phyloP scores from a whole-genome alignment of 2,329 filamentous ascomycete species.

The Saccharata proteae region DNA sequence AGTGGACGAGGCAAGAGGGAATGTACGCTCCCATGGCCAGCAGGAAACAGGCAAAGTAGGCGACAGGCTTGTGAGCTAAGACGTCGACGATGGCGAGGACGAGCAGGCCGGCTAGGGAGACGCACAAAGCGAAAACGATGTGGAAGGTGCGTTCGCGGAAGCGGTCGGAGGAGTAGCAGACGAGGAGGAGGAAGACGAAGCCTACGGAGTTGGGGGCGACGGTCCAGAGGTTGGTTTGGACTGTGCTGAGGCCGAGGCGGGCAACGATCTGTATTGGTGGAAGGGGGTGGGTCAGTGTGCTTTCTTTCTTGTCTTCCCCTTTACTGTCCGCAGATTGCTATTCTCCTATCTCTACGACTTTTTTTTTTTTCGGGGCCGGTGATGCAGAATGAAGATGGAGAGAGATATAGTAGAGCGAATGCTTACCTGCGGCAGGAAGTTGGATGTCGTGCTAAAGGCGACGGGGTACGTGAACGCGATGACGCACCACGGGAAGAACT shows the following conservation, averaged over 20 bases:
- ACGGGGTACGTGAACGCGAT: slow-evolving; percentile 38
- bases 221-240: slow-evolving; percentile 38
- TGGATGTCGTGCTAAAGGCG: slow-evolving; percentile 33
- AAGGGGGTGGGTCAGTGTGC: not conserved
- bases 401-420: too few relatives aligned
- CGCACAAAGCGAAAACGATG: slow-evolving; percentile 27
- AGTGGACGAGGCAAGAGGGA: slow-evolving; percentile 35
- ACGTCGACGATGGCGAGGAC: slow-evolving; percentile 34
- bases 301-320: too few relatives aligned
- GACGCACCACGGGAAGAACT: slow-evolving; percentile 33
- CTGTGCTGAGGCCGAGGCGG: slow-evolving; percentile 30
- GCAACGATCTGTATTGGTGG: slow-evolving; percentile 23
- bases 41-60: slow-evolving; percentile 41
- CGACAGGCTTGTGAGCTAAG: slow-evolving; percentile 28
- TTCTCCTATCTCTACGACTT: too few relatives aligned
- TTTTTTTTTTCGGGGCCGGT: not conserved
- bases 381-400: not conserved
- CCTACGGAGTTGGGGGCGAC: slow-evolving; percentile 38
- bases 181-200: slow-evolving; percentile 32
- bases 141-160: slow-evolving; percentile 36
- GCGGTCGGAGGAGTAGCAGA: slow-evolving; percentile 34
- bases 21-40: slow-evolving; percentile 36
- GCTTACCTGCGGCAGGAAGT: slow-evolving; percentile 32
- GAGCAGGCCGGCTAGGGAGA: slow-evolving; percentile 33
- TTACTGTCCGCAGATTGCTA: too few relatives aligned